Evolutionary conservation across 345 rosid species (phyloP), one percentile per base, ranked within the genome.

Genomic region (Turnera subulata): DNA sequence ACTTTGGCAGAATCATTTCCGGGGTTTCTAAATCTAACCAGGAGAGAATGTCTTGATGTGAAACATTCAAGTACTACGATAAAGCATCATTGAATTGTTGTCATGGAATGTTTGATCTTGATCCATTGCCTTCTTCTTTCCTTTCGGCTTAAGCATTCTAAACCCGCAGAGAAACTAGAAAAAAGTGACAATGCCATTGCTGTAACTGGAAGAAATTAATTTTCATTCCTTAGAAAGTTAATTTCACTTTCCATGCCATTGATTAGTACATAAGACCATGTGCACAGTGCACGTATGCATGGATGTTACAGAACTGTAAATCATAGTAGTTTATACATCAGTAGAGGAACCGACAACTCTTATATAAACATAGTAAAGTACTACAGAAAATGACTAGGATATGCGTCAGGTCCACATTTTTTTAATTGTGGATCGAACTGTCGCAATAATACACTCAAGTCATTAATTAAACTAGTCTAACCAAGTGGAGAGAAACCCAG

Each of bases 401-500:
- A n/a, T 38, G 70, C 70, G 65, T 55, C 71, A 67, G 66, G 77
- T 53, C 38, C 73, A 60, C 64, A 58, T 18, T 44, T 32, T 29
- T 29, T 29, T 3, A 8, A 29, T 29, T 29, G 35, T 29, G 35
- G 8, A 29, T n/a, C n/a, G n/a, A n/a, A 29, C 35, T 29, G 35
- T 29, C 5, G 35, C 35, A 29, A 29, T 29, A 29, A 29, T 29
- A 29, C 63, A 59, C 54, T 62, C 38, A 61, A 53, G 35, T 18
- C 49, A 24, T 1, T 21, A 44, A 55, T 16, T 61, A 46, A 46
- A 35, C 35, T 29, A 29, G 8, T 29, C 35, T 29, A 29, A 8
- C 5, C 35, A 29, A 29, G 35, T 29, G 35, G 8, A 23, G 40
- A 7, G 33, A 61, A 50, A 61, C 38, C 49, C 50, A 56, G 35